These are phyloP conservation scores for Aspergillus sp. DNA, from an alignment of 2,329 filamentous ascomycete genomes.

Conservation along the genomic window DNA sequence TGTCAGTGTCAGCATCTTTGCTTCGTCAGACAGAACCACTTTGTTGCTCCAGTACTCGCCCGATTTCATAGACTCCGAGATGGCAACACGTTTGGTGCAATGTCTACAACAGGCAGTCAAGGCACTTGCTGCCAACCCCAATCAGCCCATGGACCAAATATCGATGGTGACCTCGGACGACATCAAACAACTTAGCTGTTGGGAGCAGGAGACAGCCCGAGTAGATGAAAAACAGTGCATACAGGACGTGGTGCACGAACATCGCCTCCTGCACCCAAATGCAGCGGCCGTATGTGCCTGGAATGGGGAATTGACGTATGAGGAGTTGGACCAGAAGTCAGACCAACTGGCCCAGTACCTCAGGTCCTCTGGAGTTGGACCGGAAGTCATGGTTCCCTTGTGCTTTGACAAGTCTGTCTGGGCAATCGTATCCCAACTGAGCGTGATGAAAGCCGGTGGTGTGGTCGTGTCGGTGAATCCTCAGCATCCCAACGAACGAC, in stretches of 20 bases:
- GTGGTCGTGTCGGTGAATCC: neutral
- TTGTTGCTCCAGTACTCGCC: no score
- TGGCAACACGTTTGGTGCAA: no score
- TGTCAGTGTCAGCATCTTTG: no score
- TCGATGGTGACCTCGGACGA: no score
- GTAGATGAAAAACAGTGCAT: conserved; percentile 1
- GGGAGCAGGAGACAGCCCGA: no score
- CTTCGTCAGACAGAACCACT: no score
- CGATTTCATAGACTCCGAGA: no score
- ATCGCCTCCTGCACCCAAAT: conserved; percentile 4
- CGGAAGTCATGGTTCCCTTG: conserved; percentile 6
- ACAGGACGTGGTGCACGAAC: conserved; percentile 4
- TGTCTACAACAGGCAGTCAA: no score
- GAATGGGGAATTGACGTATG: neutral
- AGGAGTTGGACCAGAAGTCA: conserved; percentile 5
- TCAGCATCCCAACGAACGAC: neutral
- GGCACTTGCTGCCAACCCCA: no score
- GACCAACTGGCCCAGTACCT: conserved; percentile 6
- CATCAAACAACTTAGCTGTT: neutral
- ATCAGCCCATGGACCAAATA: no score
- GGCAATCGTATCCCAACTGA: neutral
- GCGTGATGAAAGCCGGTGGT: neutral
- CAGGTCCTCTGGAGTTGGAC: conserved; percentile 5
- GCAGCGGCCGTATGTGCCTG: conserved; percentile 2
- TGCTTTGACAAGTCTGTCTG: conserved; percentile 1